phyloP scores from a whole-genome alignment of 2,329 filamentous ascomycete genomes.

The Colletotrichum orchidophilum region DNA sequence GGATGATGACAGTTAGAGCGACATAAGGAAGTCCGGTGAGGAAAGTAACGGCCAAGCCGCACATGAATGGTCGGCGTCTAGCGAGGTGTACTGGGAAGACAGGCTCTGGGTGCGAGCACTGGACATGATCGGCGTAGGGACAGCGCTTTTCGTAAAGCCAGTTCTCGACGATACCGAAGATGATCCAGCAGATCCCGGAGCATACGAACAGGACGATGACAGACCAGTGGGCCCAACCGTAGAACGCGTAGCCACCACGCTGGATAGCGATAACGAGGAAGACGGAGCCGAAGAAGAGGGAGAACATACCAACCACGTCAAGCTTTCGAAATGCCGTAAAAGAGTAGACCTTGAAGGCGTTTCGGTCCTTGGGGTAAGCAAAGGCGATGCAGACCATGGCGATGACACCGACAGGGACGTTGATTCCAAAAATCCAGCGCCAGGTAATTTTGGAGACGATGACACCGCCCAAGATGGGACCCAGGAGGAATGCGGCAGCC shows the following conservation, averaged over 20 bases:
- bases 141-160: slow-evolving; percentile 39
- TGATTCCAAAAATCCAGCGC: slow-evolving; percentile 71
- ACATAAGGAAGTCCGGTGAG: slow-evolving; percentile 68
- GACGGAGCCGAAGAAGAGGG: slow-evolving; percentile 61
- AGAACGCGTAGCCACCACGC: slow-evolving; percentile 62
- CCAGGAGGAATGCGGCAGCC: slow-evolving; percentile 66
- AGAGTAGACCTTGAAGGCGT: slow-evolving; percentile 47
- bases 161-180: slow-evolving; percentile 62
- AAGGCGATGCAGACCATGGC: slow-evolving; percentile 58
- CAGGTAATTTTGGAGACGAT: slow-evolving; percentile 64
- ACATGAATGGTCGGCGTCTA: slow-evolving; percentile 58
- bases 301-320: slow-evolving; percentile 61
- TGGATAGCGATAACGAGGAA: slow-evolving; percentile 66
- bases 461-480: slow-evolving; percentile 65
- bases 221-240: slow-evolving; percentile 60
- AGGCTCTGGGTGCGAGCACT: slow-evolving; percentile 53
- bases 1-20: slow-evolving; percentile 65
- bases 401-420: slow-evolving; percentile 62
- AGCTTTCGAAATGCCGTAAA: slow-evolving; percentile 56
- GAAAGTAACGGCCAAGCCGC: slow-evolving; percentile 61
- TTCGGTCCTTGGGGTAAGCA: slow-evolving; percentile 52
- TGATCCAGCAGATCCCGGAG: slow-evolving; percentile 56
- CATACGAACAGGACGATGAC: slow-evolving; percentile 60
- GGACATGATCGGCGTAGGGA: slow-evolving; percentile 3
- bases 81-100: slow-evolving; percentile 64